A percentile compares a stretch with the other conserved stretches of the same genome.
Evolutionary conservation across 1,284 basidiomycete species (phyloP).

Genomic region (Tausonia pullulans): DNA sequence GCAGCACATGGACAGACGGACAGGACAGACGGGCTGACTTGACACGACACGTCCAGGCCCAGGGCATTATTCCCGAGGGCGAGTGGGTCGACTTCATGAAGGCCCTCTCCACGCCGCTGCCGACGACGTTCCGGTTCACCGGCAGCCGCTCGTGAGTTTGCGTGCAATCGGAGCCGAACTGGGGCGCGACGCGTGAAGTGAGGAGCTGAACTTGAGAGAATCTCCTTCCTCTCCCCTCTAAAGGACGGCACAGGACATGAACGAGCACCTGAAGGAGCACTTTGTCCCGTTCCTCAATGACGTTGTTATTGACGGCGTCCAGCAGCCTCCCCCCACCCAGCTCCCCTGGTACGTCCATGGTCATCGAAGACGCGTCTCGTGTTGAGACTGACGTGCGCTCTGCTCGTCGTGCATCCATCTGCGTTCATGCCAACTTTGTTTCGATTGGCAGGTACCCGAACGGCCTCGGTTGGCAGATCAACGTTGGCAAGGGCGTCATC

Average conservation of each 20-base stretch:
- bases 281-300: slow-evolving; percentile 8
- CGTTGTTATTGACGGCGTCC: slow-evolving; percentile 10
- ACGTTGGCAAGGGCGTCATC: slow-evolving; percentile 79
- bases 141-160: slow-evolving; percentile 46
- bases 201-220: too few relatives aligned
- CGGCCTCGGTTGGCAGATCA: slow-evolving; percentile 89
- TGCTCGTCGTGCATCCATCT: too few relatives aligned
- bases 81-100: slow-evolving; percentile 75
- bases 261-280: slow-evolving; percentile 9
- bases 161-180: neutral
- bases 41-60: slow-evolving; percentile 21
- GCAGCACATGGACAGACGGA: neutral
- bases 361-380: too few relatives aligned
- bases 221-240: neutral
- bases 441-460: slow-evolving; percentile 65
- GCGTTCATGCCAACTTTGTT: too few relatives aligned
- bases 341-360: slow-evolving; percentile 6
- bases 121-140: slow-evolving; percentile 89
- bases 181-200: too few relatives aligned
- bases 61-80: slow-evolving; percentile 34
- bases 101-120: slow-evolving; percentile 59
- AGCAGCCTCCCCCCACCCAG: slow-evolving; percentile 11
- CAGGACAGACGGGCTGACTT: neutral
- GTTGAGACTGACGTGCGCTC: too few relatives aligned
- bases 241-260: slow-evolving; percentile 14